These are phyloP conservation scores for Firmiana major DNA, from an alignment of 345 rosid genomes.

Conservation along the genomic window DNA sequence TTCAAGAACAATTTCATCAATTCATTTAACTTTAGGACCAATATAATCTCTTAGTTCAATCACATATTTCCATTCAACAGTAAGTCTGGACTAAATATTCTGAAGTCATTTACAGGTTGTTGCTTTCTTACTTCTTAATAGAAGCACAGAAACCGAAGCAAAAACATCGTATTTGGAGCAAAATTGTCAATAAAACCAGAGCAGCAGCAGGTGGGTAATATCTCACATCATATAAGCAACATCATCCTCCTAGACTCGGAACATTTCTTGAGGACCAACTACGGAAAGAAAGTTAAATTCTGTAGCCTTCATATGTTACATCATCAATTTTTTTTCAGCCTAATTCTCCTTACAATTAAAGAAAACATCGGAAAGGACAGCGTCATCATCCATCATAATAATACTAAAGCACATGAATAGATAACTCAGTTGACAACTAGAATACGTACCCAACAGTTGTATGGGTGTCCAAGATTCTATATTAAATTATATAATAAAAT, in stretches of 20 bases:
- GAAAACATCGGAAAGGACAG: neutral
- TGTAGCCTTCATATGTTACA: neutral
- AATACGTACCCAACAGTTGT: neutral
- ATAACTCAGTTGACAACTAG: neutral
- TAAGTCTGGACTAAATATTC: neutral
- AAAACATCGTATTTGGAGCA: neutral
- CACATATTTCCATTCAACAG: neutral
- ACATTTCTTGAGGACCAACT: neutral
- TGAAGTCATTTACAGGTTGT: conserved; percentile 8
- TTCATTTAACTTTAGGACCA: neutral
- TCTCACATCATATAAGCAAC: neutral
- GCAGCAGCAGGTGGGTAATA: neutral
- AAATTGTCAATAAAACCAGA: neutral
- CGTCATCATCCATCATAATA: conserved; percentile 9
- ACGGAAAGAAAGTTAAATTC: neutral
- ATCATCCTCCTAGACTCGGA: conserved; percentile 8
- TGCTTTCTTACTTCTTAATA: too few relatives aligned
- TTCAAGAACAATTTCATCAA: neutral
- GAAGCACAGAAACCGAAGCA: neutral
- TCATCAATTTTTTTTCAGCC: neutral
- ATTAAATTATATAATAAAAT: neutral
- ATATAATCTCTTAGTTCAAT: neutral
- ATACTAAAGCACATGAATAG: neutral
- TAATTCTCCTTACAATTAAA: neutral
- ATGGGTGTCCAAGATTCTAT: neutral